These are phyloP conservation scores for Lolium perenne DNA, from an alignment of 176 grass and related monocot genomes.

Conservation along the genomic window DNA sequence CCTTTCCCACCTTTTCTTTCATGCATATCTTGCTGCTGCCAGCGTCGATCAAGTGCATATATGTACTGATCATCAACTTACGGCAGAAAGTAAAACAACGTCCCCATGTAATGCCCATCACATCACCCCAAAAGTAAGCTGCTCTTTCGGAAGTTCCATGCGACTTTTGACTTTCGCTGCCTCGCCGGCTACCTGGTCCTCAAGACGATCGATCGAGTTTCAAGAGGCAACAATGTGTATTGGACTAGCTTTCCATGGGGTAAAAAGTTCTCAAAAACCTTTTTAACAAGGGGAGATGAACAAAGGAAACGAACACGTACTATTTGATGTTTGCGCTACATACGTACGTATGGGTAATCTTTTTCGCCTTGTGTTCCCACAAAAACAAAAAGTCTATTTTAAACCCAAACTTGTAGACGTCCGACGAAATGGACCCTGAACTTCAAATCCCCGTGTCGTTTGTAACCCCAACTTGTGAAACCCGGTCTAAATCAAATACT, in stretches of 20 bases:
- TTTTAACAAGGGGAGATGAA: background rate
- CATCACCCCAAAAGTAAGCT: slow-evolving; percentile 33
- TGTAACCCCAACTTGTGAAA: no score
- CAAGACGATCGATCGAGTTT: background rate
- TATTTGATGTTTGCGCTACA: background rate
- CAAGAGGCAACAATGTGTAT: background rate
- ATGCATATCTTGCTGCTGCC: slow-evolving; percentile 27
- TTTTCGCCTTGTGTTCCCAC: no score
- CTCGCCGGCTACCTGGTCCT: background rate
- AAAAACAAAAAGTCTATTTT: no score
- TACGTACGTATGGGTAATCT: no score
- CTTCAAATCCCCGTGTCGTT: no score
- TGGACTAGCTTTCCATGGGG: background rate
- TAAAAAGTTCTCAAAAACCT: background rate
- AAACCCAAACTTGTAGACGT: no score
- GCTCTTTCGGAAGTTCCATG: slow-evolving; percentile 26
- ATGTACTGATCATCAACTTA: slow-evolving; percentile 16
- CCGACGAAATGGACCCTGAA: no score
- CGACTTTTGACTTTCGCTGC: slow-evolving; percentile 58
- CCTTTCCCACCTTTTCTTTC: background rate
- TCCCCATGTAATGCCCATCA: slow-evolving; percentile 41
- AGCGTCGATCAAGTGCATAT: slow-evolving; percentile 40
- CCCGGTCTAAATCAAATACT: no score
- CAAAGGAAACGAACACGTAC: background rate
- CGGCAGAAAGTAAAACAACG: slow-evolving; percentile 29